Evolutionary conservation across 495 filamentous ascomycete species (phyloP).

Genomic region (Neohortaea acidophila): DNA sequence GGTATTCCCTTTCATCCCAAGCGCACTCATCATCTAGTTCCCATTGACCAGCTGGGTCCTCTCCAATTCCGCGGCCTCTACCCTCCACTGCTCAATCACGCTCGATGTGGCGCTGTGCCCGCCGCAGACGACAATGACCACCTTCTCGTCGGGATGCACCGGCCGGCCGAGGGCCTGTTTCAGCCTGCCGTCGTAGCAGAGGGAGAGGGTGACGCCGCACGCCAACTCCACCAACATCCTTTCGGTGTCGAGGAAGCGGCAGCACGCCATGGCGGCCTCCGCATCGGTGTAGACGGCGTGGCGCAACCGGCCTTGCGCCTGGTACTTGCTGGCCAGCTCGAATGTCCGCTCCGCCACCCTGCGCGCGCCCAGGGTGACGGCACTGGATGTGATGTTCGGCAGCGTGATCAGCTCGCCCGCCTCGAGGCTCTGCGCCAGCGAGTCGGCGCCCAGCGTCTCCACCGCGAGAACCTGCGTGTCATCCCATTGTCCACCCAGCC

Average conservation of each 20-base stretch:
- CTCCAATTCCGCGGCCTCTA: too few relatives aligned
- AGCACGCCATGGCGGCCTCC: constrained; percentile 63
- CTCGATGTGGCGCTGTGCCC: constrained; percentile 60
- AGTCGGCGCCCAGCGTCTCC: constrained; percentile 71
- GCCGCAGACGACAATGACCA: constrained; percentile 80
- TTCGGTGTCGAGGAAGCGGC: constrained; percentile 68
- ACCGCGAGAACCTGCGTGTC: constrained; percentile 53
- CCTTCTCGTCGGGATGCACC: constrained; percentile 43
- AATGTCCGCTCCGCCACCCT: constrained; percentile 60
- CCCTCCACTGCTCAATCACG: constrained; percentile 47
- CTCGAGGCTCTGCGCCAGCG: constrained; percentile 44
- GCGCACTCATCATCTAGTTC: too few relatives aligned
- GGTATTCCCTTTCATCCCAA: too few relatives aligned
- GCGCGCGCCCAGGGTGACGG: constrained; percentile 61
- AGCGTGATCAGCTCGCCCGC: constrained; percentile 41
- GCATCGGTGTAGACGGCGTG: constrained; percentile 61
- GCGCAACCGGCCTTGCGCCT: constrained; percentile 35
- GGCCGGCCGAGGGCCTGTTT: constrained; percentile 44
- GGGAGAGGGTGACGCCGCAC: constrained; percentile 49
- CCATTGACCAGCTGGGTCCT: too few relatives aligned
- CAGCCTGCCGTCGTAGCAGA: constrained; percentile 47
- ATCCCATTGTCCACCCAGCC: constrained; percentile 15
- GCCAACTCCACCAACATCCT: constrained; percentile 64
- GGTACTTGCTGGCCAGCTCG: constrained; percentile 35
- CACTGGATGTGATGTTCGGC: constrained; percentile 62